Conservation (phyloP, 345 rosid genomes). For the sweet orange (Citrus sinensis) region DVS_A1.0 CM039164.1:5855001-5855500, state of each 20-base stretch:
- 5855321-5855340: conserved; percentile 96
- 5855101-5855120: conserved; percentile 88
- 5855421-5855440: conserved; percentile 72
- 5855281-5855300: conserved; percentile 82
- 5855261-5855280: conserved; percentile 82
- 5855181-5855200: conserved; percentile 81
- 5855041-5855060: conserved; percentile 65
- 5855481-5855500: conserved; percentile 96
- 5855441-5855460: conserved; percentile 70
- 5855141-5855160: conserved; percentile 80
- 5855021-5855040: conserved; percentile 59
- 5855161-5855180: conserved; percentile 59
- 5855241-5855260: conserved; percentile 95
- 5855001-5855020: conserved; percentile 3
- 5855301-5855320: conserved; percentile 99
- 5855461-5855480: conserved; percentile 89
- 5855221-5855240: conserved; percentile 84
- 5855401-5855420: conserved; percentile 90
- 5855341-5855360: conserved; percentile 93
- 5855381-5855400: conserved; percentile 96
- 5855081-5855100: conserved; percentile 56
- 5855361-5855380: conserved; percentile 93
- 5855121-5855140: conserved; percentile 87
- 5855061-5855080: conserved; percentile 71
- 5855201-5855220: conserved; percentile 75